Evolutionary conservation across 805 yeast species (phyloP), one percentile per base, ranked within the genome.

Genomic region (Candida dajiaensis): DNA sequence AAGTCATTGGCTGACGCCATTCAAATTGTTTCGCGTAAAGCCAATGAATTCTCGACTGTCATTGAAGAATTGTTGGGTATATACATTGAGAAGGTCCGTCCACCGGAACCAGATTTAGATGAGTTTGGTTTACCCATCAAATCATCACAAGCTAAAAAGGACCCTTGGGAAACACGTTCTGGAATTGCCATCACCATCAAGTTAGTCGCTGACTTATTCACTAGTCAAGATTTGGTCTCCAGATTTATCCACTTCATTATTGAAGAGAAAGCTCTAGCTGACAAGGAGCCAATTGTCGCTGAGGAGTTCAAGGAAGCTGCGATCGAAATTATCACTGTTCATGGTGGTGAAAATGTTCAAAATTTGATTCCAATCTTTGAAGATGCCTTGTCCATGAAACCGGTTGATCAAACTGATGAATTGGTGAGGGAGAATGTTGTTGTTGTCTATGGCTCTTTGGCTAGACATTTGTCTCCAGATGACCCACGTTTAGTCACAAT

Each of bases 291-390:
- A 0, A 65, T 78, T 43, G 96, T 89, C 4, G 77, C 94, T 44
- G 85, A 81, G 50, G 95, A 86, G 59, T 74, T 89, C 62, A 89
- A 88, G 58, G 92, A 85, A 46, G 94, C 97, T n/a, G 98, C 96
- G 42, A 73, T 87, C 48, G 79, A 74, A 37, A 72, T 88, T 29
- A 80, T 94, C 44, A 74, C 81, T 38, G 58, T 62, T 1, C 84
- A 82, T 53, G 97, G 96, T 19, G 71, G 76, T 20, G 59, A 66
- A 5, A 71, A 74, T 46, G 83, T 89, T n/a, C 95, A 89, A 60
- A 67, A 70, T 2, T 72, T 94, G 56, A 81, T 89, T 54, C 86
- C 90, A 2, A 72, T 89, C n/a, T 87, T 94, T 56, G 97, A 92
- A 64, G 59, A 64, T 7, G 77, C 85, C 31, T 72, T 88, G 41